These are phyloP conservation scores for Fusarium sp. DNA, from an alignment of 2,329 filamentous ascomycete species.

Conservation along the genomic window DNA sequence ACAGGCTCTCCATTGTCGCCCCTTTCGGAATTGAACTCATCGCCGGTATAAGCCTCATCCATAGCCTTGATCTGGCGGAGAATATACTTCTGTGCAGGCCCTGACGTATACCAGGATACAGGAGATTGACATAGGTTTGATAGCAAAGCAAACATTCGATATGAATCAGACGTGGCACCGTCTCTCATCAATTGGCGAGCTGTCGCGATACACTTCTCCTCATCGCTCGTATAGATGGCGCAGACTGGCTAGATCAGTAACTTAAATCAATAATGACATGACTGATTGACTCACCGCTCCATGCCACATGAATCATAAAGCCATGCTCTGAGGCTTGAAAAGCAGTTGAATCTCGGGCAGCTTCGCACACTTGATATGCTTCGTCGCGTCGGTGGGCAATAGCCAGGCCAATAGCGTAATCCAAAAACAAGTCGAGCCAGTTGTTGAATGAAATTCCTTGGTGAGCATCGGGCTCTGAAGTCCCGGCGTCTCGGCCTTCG, in stretches of 20 bases:
- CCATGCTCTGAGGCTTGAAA: conserved; percentile 79
- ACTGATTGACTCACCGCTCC: conserved; percentile 68
- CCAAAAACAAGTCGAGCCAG: conserved; percentile 92
- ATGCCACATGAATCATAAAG: conserved; percentile 80
- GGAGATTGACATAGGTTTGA: conserved; percentile 80
- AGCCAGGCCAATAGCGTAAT: conserved; percentile 84
- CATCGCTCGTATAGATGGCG: conserved; percentile 83
- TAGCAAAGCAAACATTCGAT: conserved; percentile 84
- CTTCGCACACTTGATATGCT: conserved; percentile 83
- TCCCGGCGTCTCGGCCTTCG: conserved; percentile 40
- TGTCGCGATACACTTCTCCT: conserved; percentile 77
- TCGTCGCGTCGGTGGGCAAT: conserved; percentile 74
- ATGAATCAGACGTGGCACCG: conserved; percentile 83
- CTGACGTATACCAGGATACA: conserved; percentile 80
- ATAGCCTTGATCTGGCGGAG: conserved; percentile 91
- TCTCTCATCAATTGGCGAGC: conserved; percentile 88
- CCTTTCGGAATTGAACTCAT: conserved; percentile 23
- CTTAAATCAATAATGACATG: neutral
- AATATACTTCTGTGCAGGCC: conserved; percentile 89
- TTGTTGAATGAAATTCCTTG: conserved; percentile 83
- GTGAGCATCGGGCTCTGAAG: conserved; percentile 62
- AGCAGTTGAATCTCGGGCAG: conserved; percentile 82
- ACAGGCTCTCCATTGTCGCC: conserved; percentile 14
- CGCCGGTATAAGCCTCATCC: conserved; percentile 68
- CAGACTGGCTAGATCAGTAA: conserved; percentile 68